Evolutionary conservation across 108 stramenopile species (phyloP).

Genomic region (Cyclotella cryptica): DNA sequence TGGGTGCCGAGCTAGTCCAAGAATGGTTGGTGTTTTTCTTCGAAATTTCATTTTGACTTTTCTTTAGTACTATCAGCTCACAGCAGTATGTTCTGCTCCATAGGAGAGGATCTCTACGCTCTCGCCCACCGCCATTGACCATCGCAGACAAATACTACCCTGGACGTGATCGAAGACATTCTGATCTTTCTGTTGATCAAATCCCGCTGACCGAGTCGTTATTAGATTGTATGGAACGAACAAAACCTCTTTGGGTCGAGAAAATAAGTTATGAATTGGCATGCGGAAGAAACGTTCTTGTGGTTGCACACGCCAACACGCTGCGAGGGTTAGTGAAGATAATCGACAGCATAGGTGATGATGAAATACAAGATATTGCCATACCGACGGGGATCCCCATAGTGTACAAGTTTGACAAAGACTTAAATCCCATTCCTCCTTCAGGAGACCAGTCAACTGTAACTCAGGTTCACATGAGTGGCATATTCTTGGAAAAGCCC

Average conservation of each 20-base stretch:
- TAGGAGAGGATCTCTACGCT: conserved; percentile 59
- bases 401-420: conserved; percentile 90
- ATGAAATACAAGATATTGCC: conserved; percentile 90
- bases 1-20: conserved; percentile 89
- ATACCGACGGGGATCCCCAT: conserved; percentile 96
- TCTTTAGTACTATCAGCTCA: background rate
- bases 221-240: conserved; percentile 89
- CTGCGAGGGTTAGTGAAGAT: conserved; percentile 84
- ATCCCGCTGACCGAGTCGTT: conserved; percentile 92
- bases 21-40: conserved; percentile 62
- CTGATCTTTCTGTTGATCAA: conserved; percentile 73
- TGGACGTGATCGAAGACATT: conserved; percentile 86
- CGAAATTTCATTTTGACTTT: background rate
- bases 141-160: conserved; percentile 82
- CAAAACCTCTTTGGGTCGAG: conserved; percentile 86
- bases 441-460: conserved; percentile 57
- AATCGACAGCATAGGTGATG: conserved; percentile 69
- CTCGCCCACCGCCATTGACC: conserved; percentile 84
- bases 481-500: conserved; percentile 87
- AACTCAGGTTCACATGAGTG: conserved; percentile 82
- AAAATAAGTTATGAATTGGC: conserved; percentile 84
- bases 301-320: conserved; percentile 95
- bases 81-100: background rate
- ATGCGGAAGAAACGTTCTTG: conserved; percentile 88
- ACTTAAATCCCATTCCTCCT: conserved; percentile 68